Evolutionary conservation across 306 rosid species (phyloP).

Genomic region (Sophora flavescens): DNA sequence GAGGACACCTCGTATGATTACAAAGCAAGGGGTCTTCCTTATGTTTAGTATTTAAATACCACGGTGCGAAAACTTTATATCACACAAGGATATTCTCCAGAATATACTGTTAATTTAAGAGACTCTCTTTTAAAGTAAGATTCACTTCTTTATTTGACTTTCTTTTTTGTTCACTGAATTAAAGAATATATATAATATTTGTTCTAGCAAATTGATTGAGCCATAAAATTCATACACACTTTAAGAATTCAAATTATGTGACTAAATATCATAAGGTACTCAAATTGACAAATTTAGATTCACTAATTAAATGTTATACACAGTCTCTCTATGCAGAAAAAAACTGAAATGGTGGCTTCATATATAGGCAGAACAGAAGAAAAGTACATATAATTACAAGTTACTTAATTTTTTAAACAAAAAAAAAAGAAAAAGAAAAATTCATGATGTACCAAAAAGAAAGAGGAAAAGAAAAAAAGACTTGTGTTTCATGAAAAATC

Average conservation of each 20-base stretch:
- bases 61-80: not conserved
- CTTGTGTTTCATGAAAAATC: conserved; percentile 18
- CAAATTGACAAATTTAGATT: not conserved
- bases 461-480: not conserved
- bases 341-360: conserved; percentile 14
- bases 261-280: not conserved
- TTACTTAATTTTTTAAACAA: not conserved
- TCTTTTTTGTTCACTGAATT: too few species aligned
- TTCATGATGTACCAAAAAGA: not conserved
- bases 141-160: not conserved
- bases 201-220: too few species aligned
- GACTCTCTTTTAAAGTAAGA: not conserved
- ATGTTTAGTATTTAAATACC: not conserved
- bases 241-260: not conserved
- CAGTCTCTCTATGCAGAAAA: not conserved
- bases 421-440: too few species aligned
- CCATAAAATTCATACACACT: too few species aligned
- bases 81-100: not conserved
- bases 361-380: not conserved
- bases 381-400: conserved; percentile 5
- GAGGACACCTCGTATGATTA: not conserved
- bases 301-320: conserved; percentile 1
- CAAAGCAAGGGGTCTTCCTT: not conserved
- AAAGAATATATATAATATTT: too few species aligned
- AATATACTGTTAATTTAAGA: not conserved